These are phyloP conservation scores for Boletus pseudo-olivaceus DNA, from an alignment of 768 basidiomycete species.

Conservation along the genomic window DNA sequence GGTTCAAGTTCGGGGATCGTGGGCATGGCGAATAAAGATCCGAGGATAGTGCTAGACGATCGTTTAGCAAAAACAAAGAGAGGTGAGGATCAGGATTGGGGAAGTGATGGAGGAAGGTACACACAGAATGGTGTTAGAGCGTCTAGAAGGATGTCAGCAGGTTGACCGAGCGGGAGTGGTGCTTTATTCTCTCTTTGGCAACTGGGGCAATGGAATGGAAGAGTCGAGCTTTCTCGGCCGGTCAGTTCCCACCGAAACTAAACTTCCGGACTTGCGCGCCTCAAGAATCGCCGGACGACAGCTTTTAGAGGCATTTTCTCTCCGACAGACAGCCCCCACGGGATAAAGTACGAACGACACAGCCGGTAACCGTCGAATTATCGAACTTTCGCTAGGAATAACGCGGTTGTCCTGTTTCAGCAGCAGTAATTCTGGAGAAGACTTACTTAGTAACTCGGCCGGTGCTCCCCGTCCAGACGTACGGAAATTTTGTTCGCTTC, in stretches of 20 bases:
- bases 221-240: conserved; percentile 24
- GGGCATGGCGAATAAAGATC: conserved; percentile 19
- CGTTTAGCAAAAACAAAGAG: not conserved
- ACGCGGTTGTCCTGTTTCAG: conserved; percentile 3
- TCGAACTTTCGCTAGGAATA: conserved; percentile 3
- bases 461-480: not conserved
- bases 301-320: conserved; percentile 4
- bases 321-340: conserved; percentile 9
- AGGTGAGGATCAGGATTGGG: conserved; percentile 11
- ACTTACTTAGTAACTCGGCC: not conserved
- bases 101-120: conserved; percentile 9
- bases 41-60: not conserved
- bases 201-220: conserved; percentile 30
- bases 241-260: conserved; percentile 28
- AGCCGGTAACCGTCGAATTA: conserved; percentile 3
- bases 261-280: conserved; percentile 17
- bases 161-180: conserved; percentile 20
- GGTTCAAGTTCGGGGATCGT: conserved; percentile 27
- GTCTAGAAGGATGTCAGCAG: conserved; percentile 18
- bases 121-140: conserved; percentile 28
- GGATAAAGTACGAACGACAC: not conserved
- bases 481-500: conserved; percentile 7
- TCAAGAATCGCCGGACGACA: conserved; percentile 7
- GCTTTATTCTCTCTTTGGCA: conserved; percentile 38
- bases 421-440: not conserved